phyloP scores from a whole-genome alignment of 768 basidiomycete genomes.

The Suillus tomentosus region DNA sequence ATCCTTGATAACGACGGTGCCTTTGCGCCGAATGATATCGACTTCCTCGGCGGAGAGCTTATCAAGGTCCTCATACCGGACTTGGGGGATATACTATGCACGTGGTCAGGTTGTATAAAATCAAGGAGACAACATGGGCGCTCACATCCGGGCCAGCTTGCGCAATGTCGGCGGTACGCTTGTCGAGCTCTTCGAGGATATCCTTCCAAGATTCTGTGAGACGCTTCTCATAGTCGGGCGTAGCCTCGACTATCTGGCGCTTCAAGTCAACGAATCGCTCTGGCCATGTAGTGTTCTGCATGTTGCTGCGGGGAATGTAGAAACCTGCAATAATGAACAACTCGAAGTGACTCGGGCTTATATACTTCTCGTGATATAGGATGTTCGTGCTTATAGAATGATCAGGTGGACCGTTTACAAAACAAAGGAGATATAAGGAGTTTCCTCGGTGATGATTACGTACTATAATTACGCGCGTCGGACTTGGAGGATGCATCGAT shows the following conservation, averaged over 20 bases:
- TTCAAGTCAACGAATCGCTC: slow-evolving; percentile 61
- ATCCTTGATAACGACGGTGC: slow-evolving; percentile 63
- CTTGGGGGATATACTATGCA: slow-evolving; percentile 61
- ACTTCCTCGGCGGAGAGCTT: slow-evolving; percentile 48
- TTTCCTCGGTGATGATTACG: background rate
- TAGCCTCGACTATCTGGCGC: slow-evolving; percentile 51
- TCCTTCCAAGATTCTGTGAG: slow-evolving; percentile 62
- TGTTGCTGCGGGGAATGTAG: slow-evolving; percentile 10
- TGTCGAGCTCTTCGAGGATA: slow-evolving; percentile 52
- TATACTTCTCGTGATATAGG: slow-evolving; percentile 14
- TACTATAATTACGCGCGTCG: background rate
- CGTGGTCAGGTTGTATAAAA: background rate
- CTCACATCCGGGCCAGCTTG: slow-evolving; percentile 53
- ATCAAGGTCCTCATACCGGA: slow-evolving; percentile 56
- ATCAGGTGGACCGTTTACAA: slow-evolving; percentile 9
- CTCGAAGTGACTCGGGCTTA: background rate
- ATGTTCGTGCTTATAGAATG: background rate
- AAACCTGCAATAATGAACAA: slow-evolving; percentile 4
- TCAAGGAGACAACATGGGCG: slow-evolving; percentile 2
- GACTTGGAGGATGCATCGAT: background rate
- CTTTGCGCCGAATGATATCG: slow-evolving; percentile 52
- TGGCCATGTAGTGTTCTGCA: slow-evolving; percentile 18
- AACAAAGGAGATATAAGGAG: slow-evolving; percentile 3
- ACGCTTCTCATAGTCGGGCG: slow-evolving; percentile 42
- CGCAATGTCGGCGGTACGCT: slow-evolving; percentile 47